These are phyloP conservation scores for Ophiobolus disseminans DNA, from an alignment of 2,329 filamentous ascomycete genomes.

Conservation along the genomic window DNA sequence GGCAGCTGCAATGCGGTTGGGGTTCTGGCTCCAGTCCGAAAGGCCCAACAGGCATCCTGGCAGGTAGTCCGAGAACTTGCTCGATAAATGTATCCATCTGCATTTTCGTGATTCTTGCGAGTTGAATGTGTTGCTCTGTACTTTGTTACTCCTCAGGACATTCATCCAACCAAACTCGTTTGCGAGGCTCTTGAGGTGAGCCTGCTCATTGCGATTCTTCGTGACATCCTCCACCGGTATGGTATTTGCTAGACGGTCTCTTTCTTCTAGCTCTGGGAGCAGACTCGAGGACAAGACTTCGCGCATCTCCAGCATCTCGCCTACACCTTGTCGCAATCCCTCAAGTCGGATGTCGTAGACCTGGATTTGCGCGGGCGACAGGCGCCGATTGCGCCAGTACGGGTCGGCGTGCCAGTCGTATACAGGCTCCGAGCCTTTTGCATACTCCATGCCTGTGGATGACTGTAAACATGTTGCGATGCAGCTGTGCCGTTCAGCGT, in stretches of 20 bases:
- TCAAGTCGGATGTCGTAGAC: conserved; percentile 51
- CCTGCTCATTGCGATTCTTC: conserved; percentile 46
- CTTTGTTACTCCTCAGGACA: conserved; percentile 40
- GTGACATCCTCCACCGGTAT: conserved; percentile 30
- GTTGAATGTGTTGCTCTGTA: conserved; percentile 41
- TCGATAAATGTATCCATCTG: conserved; percentile 54
- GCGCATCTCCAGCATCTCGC: conserved; percentile 49
- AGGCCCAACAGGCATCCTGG: conserved; percentile 42
- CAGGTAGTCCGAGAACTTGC: conserved; percentile 51
- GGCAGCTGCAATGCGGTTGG: conserved; percentile 20
- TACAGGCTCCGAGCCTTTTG: conserved; percentile 27
- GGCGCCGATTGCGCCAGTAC: conserved; percentile 48
- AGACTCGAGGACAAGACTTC: conserved; percentile 46
- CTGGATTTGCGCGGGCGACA: conserved; percentile 50
- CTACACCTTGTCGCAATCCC: conserved; percentile 35
- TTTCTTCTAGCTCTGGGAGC: conserved; percentile 37
- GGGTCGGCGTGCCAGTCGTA: conserved; percentile 46
- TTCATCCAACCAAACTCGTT: conserved; percentile 54
- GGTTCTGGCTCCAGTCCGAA: conserved; percentile 38
- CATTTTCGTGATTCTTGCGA: conserved; percentile 40
- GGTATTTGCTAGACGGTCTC: conserved; percentile 27
- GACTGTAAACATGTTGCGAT: conserved; percentile 3
- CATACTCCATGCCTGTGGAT: conserved; percentile 12
- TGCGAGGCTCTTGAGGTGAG: conserved; percentile 43
- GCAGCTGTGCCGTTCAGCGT: neutral